Conservation (phyloP, 495 filamentous ascomycete genomes). For the Podospora appendiculata region DNA sequence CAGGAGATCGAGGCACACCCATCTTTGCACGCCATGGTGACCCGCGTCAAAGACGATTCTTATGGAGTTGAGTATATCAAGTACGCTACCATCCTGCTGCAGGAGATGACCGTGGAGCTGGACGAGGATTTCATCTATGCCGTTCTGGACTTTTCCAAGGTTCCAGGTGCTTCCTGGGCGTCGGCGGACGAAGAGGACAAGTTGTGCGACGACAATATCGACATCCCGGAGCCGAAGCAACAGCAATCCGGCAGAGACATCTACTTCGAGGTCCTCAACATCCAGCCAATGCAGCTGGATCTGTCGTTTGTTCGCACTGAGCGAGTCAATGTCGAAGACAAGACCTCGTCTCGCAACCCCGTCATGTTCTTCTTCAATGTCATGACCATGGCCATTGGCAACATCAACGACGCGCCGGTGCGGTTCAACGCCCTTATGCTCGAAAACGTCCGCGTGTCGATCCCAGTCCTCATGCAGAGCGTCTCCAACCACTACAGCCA, state of each 20-base stretch:
- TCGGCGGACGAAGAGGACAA: constrained; percentile 71
- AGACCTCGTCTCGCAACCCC: constrained; percentile 79
- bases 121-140: constrained; percentile 98
- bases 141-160: constrained; percentile 88
- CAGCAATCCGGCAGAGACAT: constrained; percentile 81
- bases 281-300: constrained; percentile 97
- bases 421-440: constrained; percentile 88
- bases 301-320: constrained; percentile 96
- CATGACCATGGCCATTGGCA: constrained; percentile 97
- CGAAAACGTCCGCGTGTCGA: constrained; percentile 89
- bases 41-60: constrained; percentile 93
- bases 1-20: constrained; percentile 96
- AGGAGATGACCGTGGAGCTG: constrained; percentile 97
- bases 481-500: constrained; percentile 92
- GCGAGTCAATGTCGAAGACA: constrained; percentile 91
- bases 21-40: constrained; percentile 84
- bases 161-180: constrained; percentile 88
- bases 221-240: constrained; percentile 85
- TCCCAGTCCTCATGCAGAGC: constrained; percentile 72
- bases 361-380: constrained; percentile 98
- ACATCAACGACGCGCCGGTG: constrained; percentile 94
- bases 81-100: constrained; percentile 85
- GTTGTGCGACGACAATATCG: constrained; percentile 80
- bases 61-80: constrained; percentile 98
- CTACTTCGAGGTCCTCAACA: constrained; percentile 93